Evolutionary conservation across 495 filamentous ascomycete species (phyloP).

Genomic region (Xanthoparmelia taractica): DNA sequence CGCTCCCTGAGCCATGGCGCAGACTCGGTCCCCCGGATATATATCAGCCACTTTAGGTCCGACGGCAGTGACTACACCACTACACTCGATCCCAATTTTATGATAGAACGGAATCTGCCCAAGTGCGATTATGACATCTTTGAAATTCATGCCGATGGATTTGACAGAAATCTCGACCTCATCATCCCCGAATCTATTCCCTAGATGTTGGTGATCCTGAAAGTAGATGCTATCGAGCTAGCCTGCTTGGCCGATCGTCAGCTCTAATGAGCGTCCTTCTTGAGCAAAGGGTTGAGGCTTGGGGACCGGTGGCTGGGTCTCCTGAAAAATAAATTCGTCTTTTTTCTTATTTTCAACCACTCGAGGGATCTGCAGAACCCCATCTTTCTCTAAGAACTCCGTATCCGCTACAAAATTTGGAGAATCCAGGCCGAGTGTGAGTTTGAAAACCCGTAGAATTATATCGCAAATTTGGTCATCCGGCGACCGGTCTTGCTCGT

Average conservation of each 20-base stretch:
- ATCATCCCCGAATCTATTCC: conserved; percentile 20
- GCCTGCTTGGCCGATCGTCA: conserved; percentile 17
- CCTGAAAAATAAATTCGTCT: conserved; percentile 9
- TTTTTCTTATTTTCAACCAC: conserved; percentile 19
- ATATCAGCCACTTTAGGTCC: conserved; percentile 17
- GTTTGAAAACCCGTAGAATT: background rate
- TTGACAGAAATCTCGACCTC: conserved; percentile 32
- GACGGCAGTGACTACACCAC: conserved; percentile 27
- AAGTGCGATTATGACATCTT: conserved; percentile 34
- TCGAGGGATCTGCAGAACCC: conserved; percentile 25
- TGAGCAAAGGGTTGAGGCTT: conserved; percentile 7
- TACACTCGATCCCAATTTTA: conserved; percentile 32
- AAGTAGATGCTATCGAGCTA: conserved; percentile 30
- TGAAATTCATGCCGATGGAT: conserved; percentile 35
- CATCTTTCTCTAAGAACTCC: background rate
- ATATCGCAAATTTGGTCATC: background rate
- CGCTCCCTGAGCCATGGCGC: conserved; percentile 31
- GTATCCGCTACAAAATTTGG: background rate
- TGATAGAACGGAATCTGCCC: conserved; percentile 30
- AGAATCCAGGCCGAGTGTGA: background rate
- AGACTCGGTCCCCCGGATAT: background rate
- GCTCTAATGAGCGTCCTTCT: background rate
- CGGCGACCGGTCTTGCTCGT: background rate
- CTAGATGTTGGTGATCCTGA: conserved; percentile 27
- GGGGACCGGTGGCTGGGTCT: background rate